phyloP scores from a whole-genome alignment of 805 yeast genomes.

The Cyberlindnera suaveolens region DNA sequence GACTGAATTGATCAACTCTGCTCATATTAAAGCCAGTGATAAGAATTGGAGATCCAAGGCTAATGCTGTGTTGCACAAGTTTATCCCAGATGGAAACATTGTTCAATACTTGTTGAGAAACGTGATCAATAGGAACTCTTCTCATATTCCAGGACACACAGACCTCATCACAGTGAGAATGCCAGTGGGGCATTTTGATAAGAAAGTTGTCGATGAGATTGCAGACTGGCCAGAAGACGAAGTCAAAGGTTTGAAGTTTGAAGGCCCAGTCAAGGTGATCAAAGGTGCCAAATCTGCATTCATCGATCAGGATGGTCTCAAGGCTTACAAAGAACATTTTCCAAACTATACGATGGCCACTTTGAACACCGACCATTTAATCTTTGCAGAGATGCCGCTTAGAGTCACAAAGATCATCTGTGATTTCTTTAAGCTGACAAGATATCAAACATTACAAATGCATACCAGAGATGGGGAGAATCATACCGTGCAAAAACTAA shows the following conservation, averaged over 20 bases:
- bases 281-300: slow-evolving; percentile 35
- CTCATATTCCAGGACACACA: slow-evolving; percentile 8
- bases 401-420: slow-evolving; percentile 18
- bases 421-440: slow-evolving; percentile 22
- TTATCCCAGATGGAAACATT: slow-evolving; percentile 19
- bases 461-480: slow-evolving; percentile 10
- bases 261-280: slow-evolving; percentile 34
- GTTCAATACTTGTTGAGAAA: slow-evolving; percentile 34
- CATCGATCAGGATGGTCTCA: slow-evolving; percentile 25
- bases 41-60: slow-evolving; percentile 25
- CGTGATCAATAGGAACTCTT: slow-evolving; percentile 23
- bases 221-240: slow-evolving; percentile 28
- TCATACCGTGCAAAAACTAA: background rate
- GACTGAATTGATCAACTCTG: slow-evolving; percentile 28
- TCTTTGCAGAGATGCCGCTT: slow-evolving; percentile 34
- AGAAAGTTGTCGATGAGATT: slow-evolving; percentile 19
- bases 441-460: slow-evolving; percentile 15
- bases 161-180: slow-evolving; percentile 23
- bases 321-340: slow-evolving; percentile 21
- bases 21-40: slow-evolving; percentile 18
- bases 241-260: slow-evolving; percentile 18
- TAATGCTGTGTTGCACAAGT: slow-evolving; percentile 12
- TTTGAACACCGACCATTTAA: slow-evolving; percentile 29
- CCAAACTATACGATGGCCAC: slow-evolving; percentile 22
- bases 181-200: slow-evolving; percentile 24